Percentiles rank a stretch among this genome's conserved stretches.
These are phyloP conservation scores for Mortierella sp. DNA, from an alignment of 371 early-diverging fungal genomes.

Conservation along the genomic window DNA sequence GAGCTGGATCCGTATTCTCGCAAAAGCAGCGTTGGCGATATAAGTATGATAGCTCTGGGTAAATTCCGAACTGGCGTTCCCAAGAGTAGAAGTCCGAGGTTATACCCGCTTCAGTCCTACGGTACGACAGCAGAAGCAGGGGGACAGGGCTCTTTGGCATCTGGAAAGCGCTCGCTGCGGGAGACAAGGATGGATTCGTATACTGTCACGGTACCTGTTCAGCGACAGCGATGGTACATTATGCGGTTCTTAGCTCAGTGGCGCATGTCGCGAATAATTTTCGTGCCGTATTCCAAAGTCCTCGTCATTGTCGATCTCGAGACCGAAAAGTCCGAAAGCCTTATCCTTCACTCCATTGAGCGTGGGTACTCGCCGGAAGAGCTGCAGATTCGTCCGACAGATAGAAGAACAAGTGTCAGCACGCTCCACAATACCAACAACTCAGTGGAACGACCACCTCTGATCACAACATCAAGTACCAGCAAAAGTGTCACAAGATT, in stretches of 20 bases:
- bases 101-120: conserved; percentile 12
- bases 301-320: conserved; percentile 47
- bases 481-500: no score
- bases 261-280: conserved; percentile 44
- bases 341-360: conserved; percentile 44
- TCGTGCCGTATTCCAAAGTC: conserved; percentile 46
- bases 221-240: conserved; percentile 46
- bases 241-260: conserved; percentile 43
- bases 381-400: neutral
- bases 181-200: conserved; percentile 44
- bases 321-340: conserved; percentile 36
- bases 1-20: conserved; percentile 13
- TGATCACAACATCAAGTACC: no score
- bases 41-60: neutral
- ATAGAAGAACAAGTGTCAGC: neutral
- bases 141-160: neutral
- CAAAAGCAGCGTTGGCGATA: conserved; percentile 22
- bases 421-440: no score
- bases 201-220: conserved; percentile 40
- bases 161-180: conserved; percentile 7
- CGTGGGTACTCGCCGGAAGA: conserved; percentile 16
- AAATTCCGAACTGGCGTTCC: neutral
- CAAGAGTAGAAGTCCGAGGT: conserved; percentile 6
- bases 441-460: no score
- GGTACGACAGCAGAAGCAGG: neutral